Percentiles rank a stretch among this genome's conserved stretches.
These are phyloP conservation scores for Conringia planisiliqua DNA, from an alignment of 345 rosid genomes.

Conservation along the genomic window DNA sequence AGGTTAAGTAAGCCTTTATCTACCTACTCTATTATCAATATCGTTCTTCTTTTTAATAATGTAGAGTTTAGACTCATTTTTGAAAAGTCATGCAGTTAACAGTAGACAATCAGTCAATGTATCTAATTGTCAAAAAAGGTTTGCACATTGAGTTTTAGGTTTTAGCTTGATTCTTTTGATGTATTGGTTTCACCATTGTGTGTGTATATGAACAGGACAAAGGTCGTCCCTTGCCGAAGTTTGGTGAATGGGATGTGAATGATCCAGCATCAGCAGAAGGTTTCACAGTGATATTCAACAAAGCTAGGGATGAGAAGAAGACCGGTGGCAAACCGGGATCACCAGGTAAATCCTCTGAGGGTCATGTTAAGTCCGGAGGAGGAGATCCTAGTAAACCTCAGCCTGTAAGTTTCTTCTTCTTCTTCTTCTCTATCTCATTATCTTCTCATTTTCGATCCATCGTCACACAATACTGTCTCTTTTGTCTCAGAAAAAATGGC, in stretches of 20 bases:
- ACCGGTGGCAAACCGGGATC: slow-evolving; percentile 69
- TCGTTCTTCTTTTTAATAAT: background rate
- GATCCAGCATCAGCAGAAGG: slow-evolving; percentile 99
- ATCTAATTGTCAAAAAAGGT: background rate
- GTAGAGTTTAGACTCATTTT: background rate
- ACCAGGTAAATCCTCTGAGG: slow-evolving; percentile 54
- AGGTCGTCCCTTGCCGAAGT: slow-evolving; percentile 85
- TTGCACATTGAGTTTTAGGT: background rate
- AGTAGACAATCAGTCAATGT: background rate
- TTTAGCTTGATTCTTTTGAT: background rate
- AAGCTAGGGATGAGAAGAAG: slow-evolving; percentile 96
- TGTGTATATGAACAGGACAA: slow-evolving; percentile 48
- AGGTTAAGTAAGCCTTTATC: background rate
- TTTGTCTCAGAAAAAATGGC: slow-evolving; percentile 77
- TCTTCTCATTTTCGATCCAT: background rate
- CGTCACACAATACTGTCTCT: background rate
- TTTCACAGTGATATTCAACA: slow-evolving; percentile 89
- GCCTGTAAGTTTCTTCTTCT: slow-evolving; percentile 52
- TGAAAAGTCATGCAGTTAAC: background rate
- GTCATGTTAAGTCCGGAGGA: slow-evolving; percentile 48
- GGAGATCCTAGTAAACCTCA: slow-evolving; percentile 69
- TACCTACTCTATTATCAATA: background rate
- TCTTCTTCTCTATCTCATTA: background rate
- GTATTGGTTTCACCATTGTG: background rate
- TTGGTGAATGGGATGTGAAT: slow-evolving; percentile 99